A percentile compares a stretch with the other conserved stretches of the same genome.
Evolutionary conservation across 495 filamentous ascomycete genomes (phyloP).

Genomic region (Hyaloscypha finlandica): DNA sequence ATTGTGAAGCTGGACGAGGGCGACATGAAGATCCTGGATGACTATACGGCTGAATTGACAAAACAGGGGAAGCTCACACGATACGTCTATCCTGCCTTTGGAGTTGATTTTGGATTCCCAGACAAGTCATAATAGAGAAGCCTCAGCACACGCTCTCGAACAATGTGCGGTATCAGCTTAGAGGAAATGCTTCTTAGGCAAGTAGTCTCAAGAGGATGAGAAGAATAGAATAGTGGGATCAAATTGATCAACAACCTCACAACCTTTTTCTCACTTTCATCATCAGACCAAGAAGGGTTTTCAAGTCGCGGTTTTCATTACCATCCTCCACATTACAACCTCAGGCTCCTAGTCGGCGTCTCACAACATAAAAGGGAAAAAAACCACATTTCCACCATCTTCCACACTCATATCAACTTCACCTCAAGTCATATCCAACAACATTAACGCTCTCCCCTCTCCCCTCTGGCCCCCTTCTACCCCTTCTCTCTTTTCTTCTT

Average conservation of each 20-base stretch:
- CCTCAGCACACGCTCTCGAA: neutral
- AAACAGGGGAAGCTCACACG: conserved; percentile 63
- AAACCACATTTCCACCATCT: neutral
- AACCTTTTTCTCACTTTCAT: neutral
- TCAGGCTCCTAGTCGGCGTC: neutral
- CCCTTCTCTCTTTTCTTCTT: neutral
- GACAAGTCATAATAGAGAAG: conserved; percentile 40
- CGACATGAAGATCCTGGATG: conserved; percentile 61
- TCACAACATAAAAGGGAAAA: neutral
- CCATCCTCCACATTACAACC: neutral
- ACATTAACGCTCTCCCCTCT: too few relatives aligned
- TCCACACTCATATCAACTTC: neutral
- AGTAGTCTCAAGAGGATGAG: neutral
- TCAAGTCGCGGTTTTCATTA: neutral
- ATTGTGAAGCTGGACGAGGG: conserved; percentile 65
- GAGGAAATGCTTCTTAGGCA: neutral
- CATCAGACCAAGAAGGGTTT: conserved; percentile 40
- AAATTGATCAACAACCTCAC: neutral
- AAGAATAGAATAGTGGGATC: neutral
- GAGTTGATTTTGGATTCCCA: conserved; percentile 75
- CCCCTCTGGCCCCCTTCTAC: neutral
- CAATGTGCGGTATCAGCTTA: neutral
- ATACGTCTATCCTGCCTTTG: conserved; percentile 80
- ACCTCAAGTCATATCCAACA: neutral
- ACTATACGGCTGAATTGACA: conserved; percentile 47